Conservation (phyloP, 805 yeast species). For the Kuraishia capsulata region DNA sequence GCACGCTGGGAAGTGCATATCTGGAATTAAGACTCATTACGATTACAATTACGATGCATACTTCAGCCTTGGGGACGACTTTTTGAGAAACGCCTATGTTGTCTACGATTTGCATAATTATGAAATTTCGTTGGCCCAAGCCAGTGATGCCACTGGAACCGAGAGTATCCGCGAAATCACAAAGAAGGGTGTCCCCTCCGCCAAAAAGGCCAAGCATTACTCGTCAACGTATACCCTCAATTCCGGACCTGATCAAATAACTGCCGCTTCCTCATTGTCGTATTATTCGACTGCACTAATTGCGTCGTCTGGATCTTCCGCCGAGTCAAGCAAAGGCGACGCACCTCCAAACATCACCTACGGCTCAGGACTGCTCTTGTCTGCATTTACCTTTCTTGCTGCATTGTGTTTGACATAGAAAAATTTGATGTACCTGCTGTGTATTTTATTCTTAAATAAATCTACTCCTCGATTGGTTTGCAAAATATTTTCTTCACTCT, state of each 20-base stretch:
- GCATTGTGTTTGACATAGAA: too few relatives aligned
- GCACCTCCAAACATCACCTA: too few relatives aligned
- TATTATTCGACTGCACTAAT: neutral
- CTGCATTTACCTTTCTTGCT: too few relatives aligned
- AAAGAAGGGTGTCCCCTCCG: neutral
- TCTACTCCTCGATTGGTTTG: too few relatives aligned
- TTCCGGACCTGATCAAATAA: neutral
- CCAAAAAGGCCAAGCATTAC: neutral
- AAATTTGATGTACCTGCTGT: too few relatives aligned
- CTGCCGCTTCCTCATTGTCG: neutral
- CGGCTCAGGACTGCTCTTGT: too few relatives aligned
- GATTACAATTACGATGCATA: neutral
- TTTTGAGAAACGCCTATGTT: constrained; percentile 50
- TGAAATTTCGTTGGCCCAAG: constrained; percentile 44
- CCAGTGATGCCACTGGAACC: constrained; percentile 12
- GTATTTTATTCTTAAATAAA: too few relatives aligned
- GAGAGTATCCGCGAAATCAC: constrained; percentile 10
- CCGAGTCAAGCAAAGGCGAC: too few relatives aligned
- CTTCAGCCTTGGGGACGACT: constrained; percentile 50
- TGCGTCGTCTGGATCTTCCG: too few relatives aligned
- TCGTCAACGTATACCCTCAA: neutral
- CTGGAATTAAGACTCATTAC: neutral
- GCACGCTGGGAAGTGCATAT: neutral
- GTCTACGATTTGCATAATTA: constrained; percentile 53
- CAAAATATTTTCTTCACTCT: too few relatives aligned